Evolutionary conservation across 164 flowering plant species (phyloP).

Genomic region (Kingdonia uniflora): DNA sequence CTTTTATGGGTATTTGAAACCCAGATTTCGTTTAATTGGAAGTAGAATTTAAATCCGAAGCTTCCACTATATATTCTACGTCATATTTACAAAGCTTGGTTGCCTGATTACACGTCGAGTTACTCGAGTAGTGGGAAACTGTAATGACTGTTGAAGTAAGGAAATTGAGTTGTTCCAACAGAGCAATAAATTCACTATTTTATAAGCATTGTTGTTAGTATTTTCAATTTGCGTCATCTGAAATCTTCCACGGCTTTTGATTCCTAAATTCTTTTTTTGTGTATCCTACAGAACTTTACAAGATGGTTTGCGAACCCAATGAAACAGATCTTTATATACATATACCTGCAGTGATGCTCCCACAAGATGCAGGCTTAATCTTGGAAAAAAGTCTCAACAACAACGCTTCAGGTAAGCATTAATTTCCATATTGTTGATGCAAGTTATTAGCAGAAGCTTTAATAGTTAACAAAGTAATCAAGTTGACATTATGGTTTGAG

Average conservation of each 20-base stretch:
- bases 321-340: slow-evolving; percentile 64
- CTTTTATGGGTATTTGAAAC: too few relatives aligned
- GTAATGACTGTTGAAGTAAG: too few relatives aligned
- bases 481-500: too few relatives aligned
- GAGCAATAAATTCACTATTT: neutral
- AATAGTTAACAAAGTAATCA: too few relatives aligned
- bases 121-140: too few relatives aligned
- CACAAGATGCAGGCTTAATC: slow-evolving; percentile 79
- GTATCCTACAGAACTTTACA: slow-evolving; percentile 65
- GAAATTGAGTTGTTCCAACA: too few relatives aligned
- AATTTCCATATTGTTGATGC: neutral
- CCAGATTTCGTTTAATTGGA: too few relatives aligned
- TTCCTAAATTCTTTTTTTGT: neutral
- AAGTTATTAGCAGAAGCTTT: too few relatives aligned
- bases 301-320: slow-evolving; percentile 92
- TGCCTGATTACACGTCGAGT: too few relatives aligned
- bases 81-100: too few relatives aligned
- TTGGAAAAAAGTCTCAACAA: slow-evolving; percentile 42
- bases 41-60: too few relatives aligned
- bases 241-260: neutral
- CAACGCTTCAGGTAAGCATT: slow-evolving; percentile 44
- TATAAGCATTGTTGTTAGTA: neutral
- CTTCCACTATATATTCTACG: too few relatives aligned
- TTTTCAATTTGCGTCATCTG: neutral
- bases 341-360: slow-evolving; percentile 94